Base-by-base conservation (phyloP, 2,329 filamentous ascomycete genomes). In the Lizonia empirigonia region DNA sequence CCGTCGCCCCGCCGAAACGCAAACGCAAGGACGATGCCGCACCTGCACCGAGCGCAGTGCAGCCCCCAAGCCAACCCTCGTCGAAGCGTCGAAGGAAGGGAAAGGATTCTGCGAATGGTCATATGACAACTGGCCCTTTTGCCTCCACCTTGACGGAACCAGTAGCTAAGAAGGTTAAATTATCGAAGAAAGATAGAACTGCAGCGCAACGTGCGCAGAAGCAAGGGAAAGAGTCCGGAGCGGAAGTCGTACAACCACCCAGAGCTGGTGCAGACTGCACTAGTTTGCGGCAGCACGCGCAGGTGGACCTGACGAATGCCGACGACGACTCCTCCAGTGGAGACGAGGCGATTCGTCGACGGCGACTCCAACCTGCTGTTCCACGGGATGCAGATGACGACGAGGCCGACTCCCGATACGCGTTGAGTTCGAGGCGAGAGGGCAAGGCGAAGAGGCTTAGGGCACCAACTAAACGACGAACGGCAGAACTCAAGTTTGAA, bases 401-500 rank as follows among this genome's bases (percentile, higher is more conserved):
- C 13, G 49, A 47, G 13, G 27, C 27, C 26, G 49, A 52, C 29
- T 52, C 49, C 3, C 37, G 49, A 38, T 52, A 52, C 18, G n/a
- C 42, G 13, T 19, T 52, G 27, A 33, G 42, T 20, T 42, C 49
- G 16, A 52, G 27, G 5, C 32, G 27, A 13, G 47, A 44, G 22
- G 33, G 10, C 7, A 44, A 27, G 19, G 2, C 13, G 6, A 47
- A 16, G 18, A 52, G 35, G 16, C 18, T 16, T 7, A 18, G 8
- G n/a, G 26, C 23, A 6, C n/a, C 20, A 18, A 18, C n/a, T 29
- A 37, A 16, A 9, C 42, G 42, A 13, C 32, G 37, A 23, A 52
- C 49, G 7, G 49, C 42, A 23, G 49, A 52, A 19, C 42, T 52
- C 16, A 33, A 7, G 13, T 52, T 38, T 26, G 49, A 52, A 16